phyloP scores from a whole-genome alignment of 176 grass and related monocot species.

The Oryza brachyantha region DNA sequence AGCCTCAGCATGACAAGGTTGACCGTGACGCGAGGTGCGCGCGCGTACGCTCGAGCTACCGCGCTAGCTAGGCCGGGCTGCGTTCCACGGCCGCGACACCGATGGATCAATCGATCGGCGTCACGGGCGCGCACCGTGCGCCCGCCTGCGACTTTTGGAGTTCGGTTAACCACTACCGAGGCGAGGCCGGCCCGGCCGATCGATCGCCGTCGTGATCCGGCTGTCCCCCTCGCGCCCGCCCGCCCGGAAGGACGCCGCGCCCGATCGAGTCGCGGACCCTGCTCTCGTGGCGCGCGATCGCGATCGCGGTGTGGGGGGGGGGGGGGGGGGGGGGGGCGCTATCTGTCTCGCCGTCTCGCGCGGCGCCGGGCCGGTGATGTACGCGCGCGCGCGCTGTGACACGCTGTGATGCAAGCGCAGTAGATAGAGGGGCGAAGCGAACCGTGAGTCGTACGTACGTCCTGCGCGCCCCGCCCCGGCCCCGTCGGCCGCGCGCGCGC shows the following conservation, averaged over 20 bases:
- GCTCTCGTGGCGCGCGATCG: no score
- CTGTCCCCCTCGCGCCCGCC: neutral
- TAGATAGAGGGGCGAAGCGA: no score
- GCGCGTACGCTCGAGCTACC: neutral
- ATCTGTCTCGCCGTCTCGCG: neutral
- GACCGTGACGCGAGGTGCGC: neutral
- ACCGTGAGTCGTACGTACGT: no score
- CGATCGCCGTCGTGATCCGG: neutral
- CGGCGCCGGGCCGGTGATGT: neutral
- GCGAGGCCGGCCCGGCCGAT: no score
- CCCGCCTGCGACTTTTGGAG: neutral
- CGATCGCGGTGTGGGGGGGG: no score
- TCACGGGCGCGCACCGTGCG: neutral
- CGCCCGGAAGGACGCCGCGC: neutral
- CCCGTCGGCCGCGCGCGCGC: neutral
- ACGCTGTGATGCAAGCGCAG: neutral
- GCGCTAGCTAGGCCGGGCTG: no score
- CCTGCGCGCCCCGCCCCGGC: no score
- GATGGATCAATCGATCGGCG: neutral
- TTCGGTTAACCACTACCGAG: no score
- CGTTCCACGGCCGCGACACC: neutral
- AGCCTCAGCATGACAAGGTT: slow-evolving; percentile 14
- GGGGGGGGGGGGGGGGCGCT: no score
- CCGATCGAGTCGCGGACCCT: no score
- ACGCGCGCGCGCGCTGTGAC: neutral